phyloP scores from a whole-genome alignment of 2,329 filamentous ascomycete species.

The Clarireedia hainanense region DNA sequence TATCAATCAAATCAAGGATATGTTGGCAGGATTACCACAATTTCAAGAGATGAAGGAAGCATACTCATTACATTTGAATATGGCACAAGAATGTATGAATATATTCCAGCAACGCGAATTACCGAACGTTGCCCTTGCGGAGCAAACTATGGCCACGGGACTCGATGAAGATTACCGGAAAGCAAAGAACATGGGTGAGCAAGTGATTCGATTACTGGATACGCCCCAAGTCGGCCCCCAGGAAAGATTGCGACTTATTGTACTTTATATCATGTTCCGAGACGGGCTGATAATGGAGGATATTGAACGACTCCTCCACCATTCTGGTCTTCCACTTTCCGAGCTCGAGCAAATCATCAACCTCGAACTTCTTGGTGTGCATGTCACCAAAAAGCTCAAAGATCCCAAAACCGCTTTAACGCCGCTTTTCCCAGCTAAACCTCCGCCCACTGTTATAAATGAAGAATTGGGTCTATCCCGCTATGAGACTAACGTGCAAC shows the following conservation, averaged over 20 bases:
- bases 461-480: conserved; percentile 84
- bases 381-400: conserved; percentile 65
- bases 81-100: conserved; percentile 97
- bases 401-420: conserved; percentile 49
- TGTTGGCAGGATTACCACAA: conserved; percentile 89
- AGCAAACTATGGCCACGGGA: conserved; percentile 87
- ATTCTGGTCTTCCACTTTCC: conserved; percentile 68
- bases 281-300: conserved; percentile 81
- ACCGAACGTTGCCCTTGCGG: conserved; percentile 75
- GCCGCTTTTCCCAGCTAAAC: conserved; percentile 66
- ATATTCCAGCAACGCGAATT: conserved; percentile 80
- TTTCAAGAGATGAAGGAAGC: conserved; percentile 94
- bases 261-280: conserved; percentile 78
- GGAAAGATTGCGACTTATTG: conserved; percentile 77
- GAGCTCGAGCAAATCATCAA: conserved; percentile 70
- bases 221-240: conserved; percentile 63
- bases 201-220: conserved; percentile 81
- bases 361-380: conserved; percentile 73
- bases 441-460: conserved; percentile 43
- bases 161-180: conserved; percentile 88
- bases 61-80: conserved; percentile 88
- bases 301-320: conserved; percentile 73
- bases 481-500: conserved; percentile 73
- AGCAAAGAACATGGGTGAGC: conserved; percentile 80
- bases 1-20: conserved; percentile 89